These are phyloP conservation scores for Phaeosphaeria sp. DNA, from an alignment of 2,329 filamentous ascomycete genomes.

Conservation along the genomic window DNA sequence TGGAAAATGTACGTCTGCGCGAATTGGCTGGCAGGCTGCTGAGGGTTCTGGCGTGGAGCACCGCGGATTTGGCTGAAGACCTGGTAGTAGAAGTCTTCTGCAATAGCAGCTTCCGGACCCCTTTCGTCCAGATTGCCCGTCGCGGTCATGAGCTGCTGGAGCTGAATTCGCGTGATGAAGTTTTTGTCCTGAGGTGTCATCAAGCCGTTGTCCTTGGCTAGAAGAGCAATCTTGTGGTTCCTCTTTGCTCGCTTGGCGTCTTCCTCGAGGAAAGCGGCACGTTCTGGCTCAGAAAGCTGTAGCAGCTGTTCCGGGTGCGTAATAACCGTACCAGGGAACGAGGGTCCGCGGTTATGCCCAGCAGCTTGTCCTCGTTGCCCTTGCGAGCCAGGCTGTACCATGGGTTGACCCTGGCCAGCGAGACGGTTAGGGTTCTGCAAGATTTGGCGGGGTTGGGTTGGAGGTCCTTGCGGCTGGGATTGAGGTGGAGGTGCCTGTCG, in stretches of 20 bases:
- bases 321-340: conserved; percentile 60
- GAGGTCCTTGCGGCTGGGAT: conserved; percentile 50
- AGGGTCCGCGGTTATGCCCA: conserved; percentile 54
- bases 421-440: conserved; percentile 78
- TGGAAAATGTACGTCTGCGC: conserved; percentile 98
- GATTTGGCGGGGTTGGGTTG: conserved; percentile 70
- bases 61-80: conserved; percentile 94
- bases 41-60: conserved; percentile 86
- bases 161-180: conserved; percentile 96
- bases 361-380: conserved; percentile 43
- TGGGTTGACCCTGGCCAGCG: conserved; percentile 50
- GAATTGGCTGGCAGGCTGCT: conserved; percentile 93
- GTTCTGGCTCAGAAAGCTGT: conserved; percentile 82
- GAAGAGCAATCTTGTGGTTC: conserved; percentile 95
- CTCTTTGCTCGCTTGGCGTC: conserved; percentile 95
- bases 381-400: conserved; percentile 35
- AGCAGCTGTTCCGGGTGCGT: conserved; percentile 76
- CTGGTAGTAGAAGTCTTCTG: conserved; percentile 98
- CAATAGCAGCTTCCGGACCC: conserved; percentile 78
- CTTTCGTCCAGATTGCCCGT: conserved; percentile 85
- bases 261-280: conserved; percentile 81
- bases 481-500: conserved; percentile 33
- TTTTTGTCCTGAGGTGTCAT: conserved; percentile 99
- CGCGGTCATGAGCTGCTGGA: conserved; percentile 93
- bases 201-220: conserved; percentile 92